A percentile compares a stretch with the other conserved stretches of the same genome.
These are phyloP conservation scores for Claviceps pusilla DNA, from an alignment of 2,329 filamentous ascomycete species.

Conservation along the genomic window DNA sequence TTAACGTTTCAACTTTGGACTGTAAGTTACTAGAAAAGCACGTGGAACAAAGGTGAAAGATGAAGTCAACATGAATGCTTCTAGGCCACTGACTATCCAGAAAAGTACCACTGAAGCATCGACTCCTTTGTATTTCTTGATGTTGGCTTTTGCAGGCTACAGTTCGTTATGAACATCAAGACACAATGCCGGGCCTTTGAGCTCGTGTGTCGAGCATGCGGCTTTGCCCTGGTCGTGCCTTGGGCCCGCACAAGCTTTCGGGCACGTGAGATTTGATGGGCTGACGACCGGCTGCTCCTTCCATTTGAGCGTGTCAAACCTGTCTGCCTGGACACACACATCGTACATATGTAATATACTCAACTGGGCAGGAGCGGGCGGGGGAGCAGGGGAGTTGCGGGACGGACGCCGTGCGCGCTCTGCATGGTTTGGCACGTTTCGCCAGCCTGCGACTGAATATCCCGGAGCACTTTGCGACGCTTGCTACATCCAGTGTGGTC, in stretches of 20 bases:
- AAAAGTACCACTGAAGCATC: not conserved
- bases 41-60: not conserved
- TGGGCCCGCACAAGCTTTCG: constrained; percentile 1
- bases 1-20: not conserved
- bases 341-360: no score
- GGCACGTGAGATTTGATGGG: constrained; percentile 1
- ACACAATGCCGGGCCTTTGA: not conserved
- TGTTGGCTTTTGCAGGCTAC: not conserved
- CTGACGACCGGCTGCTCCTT: not conserved
- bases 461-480: not conserved
- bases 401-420: not conserved
- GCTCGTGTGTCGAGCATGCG: not conserved
- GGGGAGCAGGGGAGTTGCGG: no score
- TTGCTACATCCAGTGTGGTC: no score
- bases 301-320: not conserved
- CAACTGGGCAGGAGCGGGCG: no score
- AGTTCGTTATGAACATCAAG: not conserved
- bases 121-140: not conserved
- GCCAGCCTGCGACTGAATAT: not conserved
- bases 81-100: not conserved
- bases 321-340: no score
- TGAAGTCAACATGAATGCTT: not conserved
- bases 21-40: not conserved
- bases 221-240: not conserved
- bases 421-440: not conserved